Evolutionary conservation across 1,284 basidiomycete genomes (phyloP), one percentile per base, ranked within the genome.

Genomic region (Leccinum cinnamomeum): DNA sequence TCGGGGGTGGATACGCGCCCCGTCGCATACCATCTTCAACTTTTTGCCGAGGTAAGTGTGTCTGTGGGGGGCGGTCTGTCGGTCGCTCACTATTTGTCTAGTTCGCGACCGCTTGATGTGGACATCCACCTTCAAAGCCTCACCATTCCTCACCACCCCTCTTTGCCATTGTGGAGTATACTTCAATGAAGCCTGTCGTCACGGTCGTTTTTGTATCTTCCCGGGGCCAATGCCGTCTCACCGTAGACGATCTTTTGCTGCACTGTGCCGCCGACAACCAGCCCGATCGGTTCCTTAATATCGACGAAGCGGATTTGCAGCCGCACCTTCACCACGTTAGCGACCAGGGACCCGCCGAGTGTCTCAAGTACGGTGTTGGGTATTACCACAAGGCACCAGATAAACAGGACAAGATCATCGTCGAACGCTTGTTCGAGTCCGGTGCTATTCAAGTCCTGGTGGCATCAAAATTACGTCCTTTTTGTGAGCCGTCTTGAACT

Each of bases 51-150:
- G 90, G 85, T 91, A 71, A 8, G 50, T 20, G 18, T 46, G 44
- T 20, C 46, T 20, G 12, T 48, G 95, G 95, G 12, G 23, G 12
- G 28, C 14, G 12, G 50, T 16, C 6, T 28, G 20, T 14, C 56
- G 44, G 8, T 33, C 25, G 35, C 62, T 68, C 55, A 67, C 62
- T 39, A 66, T 50, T 7, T 23, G 1, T 63, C 7, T 71, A 92
- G 93, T 70, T 94, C 97, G 18, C 91, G 97, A 35, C 28, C 7
- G n/a, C 81, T 98, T 3, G 96, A 98, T 64, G 92, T 99, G 87
- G 96, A 99, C 68, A 97, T 99, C 56, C 97, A 99, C 72, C 80
- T 99, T 7, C 97, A 98, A 74, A 95, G 91, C 54, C 99, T 98
- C 82, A 89, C 86, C 53, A 94, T 97, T 51, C 94, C 96, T 10